phyloP scores from a whole-genome alignment of 176 grass and related monocot species.

The Oryza meyeriana region DNA sequence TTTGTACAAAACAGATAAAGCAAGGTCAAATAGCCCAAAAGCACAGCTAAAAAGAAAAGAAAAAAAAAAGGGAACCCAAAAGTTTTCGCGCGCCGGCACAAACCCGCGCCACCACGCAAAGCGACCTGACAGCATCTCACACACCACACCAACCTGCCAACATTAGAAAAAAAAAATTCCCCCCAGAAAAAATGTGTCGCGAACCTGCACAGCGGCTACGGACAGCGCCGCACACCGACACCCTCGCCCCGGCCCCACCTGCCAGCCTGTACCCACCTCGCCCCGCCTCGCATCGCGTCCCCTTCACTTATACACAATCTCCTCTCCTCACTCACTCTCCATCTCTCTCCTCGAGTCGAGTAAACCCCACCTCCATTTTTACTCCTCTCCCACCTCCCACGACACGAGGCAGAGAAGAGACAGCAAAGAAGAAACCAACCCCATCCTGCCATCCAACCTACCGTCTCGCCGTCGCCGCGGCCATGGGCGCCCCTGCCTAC shows the following conservation, averaged over 20 bases:
- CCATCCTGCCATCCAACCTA: neutral
- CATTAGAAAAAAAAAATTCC: no score
- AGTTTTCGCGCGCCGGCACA: neutral
- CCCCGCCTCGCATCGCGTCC: slow-evolving; percentile 29
- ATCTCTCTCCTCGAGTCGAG: neutral
- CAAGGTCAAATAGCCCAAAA: neutral
- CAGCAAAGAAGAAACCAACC: neutral
- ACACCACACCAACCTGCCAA: neutral
- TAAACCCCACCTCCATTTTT: neutral
- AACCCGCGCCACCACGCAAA: neutral
- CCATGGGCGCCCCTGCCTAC: slow-evolving; percentile 22
- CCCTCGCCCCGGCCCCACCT: neutral
- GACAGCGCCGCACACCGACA: neutral
- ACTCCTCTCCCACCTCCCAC: neutral
- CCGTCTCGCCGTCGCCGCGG: neutral
- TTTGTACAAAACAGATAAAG: neutral
- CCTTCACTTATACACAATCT: neutral
- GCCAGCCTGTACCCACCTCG: neutral
- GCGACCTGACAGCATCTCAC: neutral
- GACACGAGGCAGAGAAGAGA: neutral
- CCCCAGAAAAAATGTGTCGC: neutral
- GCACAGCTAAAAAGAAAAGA: neutral
- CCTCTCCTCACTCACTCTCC: neutral
- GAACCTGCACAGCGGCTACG: neutral
- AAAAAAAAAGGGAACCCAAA: neutral